Conservation (phyloP, 108 stramenopile genomes). For the Phaeodactylum tricornutum region DNA sequence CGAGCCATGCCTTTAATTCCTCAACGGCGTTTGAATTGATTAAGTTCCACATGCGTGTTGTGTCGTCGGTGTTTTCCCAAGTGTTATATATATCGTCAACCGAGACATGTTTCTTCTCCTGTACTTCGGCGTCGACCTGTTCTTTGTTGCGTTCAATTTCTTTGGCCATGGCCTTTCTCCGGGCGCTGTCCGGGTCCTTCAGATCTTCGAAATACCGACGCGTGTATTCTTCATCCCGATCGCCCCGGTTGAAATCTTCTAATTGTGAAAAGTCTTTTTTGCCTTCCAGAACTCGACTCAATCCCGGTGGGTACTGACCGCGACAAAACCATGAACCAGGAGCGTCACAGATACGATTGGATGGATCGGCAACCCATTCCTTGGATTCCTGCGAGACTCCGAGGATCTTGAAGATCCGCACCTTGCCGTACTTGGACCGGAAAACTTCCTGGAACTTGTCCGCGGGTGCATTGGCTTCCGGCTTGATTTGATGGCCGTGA, state of each 20-base stretch:
- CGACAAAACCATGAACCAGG: slow-evolving; percentile 86
- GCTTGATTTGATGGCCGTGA: slow-evolving; percentile 66
- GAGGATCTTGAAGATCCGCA: slow-evolving; percentile 93
- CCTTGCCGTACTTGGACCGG: slow-evolving; percentile 93
- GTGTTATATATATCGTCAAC: slow-evolving; percentile 59
- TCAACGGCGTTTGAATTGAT: slow-evolving; percentile 48
- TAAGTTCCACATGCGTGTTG: slow-evolving; percentile 81
- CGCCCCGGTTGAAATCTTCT: slow-evolving; percentile 85
- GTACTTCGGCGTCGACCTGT: slow-evolving; percentile 1
- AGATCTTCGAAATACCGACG: slow-evolving; percentile 81
- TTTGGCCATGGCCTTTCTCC: slow-evolving; percentile 25
- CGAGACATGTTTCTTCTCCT: slow-evolving; percentile 15
- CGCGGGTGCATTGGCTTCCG: slow-evolving; percentile 66
- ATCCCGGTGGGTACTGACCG: slow-evolving; percentile 82
- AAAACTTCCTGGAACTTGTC: slow-evolving; percentile 79
- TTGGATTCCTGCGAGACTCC: slow-evolving; percentile 71
- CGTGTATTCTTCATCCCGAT: slow-evolving; percentile 74
- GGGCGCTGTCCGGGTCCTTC: slow-evolving; percentile 52
- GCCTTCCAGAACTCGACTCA: slow-evolving; percentile 46
- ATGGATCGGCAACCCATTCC: slow-evolving; percentile 61
- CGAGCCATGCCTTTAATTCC: slow-evolving; percentile 55
- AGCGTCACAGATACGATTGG: slow-evolving; percentile 68
- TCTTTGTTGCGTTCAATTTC: slow-evolving; percentile 25
- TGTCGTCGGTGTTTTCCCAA: slow-evolving; percentile 77
- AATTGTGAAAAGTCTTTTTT: slow-evolving; percentile 88